phyloP scores from a whole-genome alignment of 164 flowering plant genomes.

The Macadamia integrifolia region DNA sequence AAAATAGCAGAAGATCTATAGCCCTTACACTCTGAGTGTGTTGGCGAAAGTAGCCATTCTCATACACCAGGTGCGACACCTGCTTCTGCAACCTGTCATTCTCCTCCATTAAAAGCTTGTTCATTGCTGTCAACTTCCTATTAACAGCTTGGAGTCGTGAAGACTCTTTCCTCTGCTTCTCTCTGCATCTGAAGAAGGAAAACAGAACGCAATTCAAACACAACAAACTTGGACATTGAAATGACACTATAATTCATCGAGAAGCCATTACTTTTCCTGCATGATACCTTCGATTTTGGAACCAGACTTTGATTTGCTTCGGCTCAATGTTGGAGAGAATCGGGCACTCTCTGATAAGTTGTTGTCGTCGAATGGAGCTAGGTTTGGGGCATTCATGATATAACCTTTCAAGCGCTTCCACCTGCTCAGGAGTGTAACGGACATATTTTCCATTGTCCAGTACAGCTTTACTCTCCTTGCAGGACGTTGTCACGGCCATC shows the following conservation, averaged over 20 bases:
- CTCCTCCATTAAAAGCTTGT: slow-evolving; percentile 94
- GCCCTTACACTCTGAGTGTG: slow-evolving; percentile 65
- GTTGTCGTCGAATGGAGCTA: slow-evolving; percentile 88
- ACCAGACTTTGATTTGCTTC: slow-evolving; percentile 99
- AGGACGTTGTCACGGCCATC: slow-evolving; percentile 60
- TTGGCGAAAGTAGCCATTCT: slow-evolving; percentile 84
- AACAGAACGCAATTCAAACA: background rate
- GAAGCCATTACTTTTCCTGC: background rate
- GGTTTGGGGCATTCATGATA: slow-evolving; percentile 98
- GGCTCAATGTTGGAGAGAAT: slow-evolving; percentile 95
- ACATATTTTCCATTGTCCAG: slow-evolving; percentile 94
- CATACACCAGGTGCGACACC: slow-evolving; percentile 87
- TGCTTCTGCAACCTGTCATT: slow-evolving; percentile 95
- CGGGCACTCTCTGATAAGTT: slow-evolving; percentile 90
- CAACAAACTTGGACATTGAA: background rate
- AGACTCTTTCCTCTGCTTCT: slow-evolving; percentile 92
- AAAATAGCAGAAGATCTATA: background rate
- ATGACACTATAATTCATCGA: background rate
- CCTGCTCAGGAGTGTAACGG: slow-evolving; percentile 97
- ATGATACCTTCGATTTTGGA: slow-evolving; percentile 90
- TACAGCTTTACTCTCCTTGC: slow-evolving; percentile 70
- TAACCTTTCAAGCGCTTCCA: slow-evolving; percentile 93
- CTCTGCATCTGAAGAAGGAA: slow-evolving; percentile 68
- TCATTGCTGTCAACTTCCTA: slow-evolving; percentile 88
- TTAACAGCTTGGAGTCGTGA: slow-evolving; percentile 87